phyloP scores from a whole-genome alignment of 306 rosid genomes.

The Prinsepia uniflora region DNA sequence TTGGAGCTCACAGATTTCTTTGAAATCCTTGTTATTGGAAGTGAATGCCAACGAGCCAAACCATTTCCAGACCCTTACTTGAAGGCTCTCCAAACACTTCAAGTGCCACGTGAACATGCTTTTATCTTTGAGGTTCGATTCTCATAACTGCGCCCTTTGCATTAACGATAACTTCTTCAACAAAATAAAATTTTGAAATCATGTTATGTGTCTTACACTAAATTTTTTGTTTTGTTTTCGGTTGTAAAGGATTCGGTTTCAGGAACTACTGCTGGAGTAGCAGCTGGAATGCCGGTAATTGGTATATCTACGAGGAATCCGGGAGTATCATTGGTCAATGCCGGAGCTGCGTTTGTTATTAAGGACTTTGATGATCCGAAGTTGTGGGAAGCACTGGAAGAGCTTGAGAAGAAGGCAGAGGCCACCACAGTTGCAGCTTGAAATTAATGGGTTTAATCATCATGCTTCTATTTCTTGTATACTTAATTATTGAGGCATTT shows the following conservation, averaged over 20 bases:
- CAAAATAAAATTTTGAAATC: background rate
- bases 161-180: background rate
- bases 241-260: constrained; percentile 3
- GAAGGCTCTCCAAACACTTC: constrained; percentile 39
- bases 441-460: background rate
- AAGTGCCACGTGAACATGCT: constrained; percentile 19
- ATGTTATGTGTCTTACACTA: background rate
- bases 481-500: background rate
- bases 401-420: background rate
- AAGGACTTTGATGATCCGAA: constrained; percentile 20
- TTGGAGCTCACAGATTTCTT: constrained; percentile 36
- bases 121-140: constrained; percentile 35
- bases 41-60: constrained; percentile 37
- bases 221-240: background rate
- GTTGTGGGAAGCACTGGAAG: constrained; percentile 17
- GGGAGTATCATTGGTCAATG: background rate
- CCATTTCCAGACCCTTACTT: constrained; percentile 44
- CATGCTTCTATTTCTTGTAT: background rate
- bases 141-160: background rate
- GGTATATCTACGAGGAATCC: constrained; percentile 6
- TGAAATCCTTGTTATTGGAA: constrained; percentile 28
- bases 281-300: constrained; percentile 10
- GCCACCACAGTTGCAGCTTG: background rate
- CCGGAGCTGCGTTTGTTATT: constrained; percentile 23
- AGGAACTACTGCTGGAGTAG: constrained; percentile 1